Conservation (phyloP, 768 basidiomycete species). For the Hygrocybe punicea region DNA sequence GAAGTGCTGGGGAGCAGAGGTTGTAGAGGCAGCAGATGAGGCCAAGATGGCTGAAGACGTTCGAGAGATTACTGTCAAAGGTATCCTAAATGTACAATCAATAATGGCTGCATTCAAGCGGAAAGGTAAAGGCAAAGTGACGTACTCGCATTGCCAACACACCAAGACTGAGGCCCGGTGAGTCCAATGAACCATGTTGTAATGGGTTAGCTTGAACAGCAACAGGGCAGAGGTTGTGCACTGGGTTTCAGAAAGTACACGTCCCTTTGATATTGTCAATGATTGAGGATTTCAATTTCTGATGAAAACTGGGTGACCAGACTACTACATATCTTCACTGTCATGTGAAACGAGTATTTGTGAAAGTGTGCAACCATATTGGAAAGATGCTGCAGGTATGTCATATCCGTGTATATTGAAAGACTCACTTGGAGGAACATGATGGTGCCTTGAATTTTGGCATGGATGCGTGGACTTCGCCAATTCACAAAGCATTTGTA, state of each 20-base stretch:
- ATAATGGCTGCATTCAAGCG: conserved; percentile 30
- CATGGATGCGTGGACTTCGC: conserved; percentile 15
- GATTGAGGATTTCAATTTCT: conserved; percentile 31
- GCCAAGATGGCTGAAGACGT: conserved; percentile 3
- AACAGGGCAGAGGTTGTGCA: conserved; percentile 30
- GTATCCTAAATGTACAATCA: conserved; percentile 11
- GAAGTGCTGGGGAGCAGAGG: conserved; percentile 32
- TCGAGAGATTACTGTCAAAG: conserved; percentile 4
- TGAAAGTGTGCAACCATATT: conserved; percentile 14
- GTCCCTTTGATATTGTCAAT: conserved; percentile 32
- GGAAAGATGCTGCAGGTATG: conserved; percentile 23
- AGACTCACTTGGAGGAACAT: conserved; percentile 22
- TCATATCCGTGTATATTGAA: conserved; percentile 8
- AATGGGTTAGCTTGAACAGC: not conserved
- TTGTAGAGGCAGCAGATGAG: conserved; percentile 12
- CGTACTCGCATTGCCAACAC: conserved; percentile 27
- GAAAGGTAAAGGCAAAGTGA: conserved; percentile 28
- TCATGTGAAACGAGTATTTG: conserved; percentile 31
- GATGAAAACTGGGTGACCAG: conserved; percentile 36
- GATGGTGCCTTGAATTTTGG: conserved; percentile 30
- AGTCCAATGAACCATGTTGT: not conserved
- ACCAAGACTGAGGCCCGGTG: conserved; percentile 25
- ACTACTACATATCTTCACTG: conserved; percentile 32
- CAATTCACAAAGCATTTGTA: conserved; percentile 11
- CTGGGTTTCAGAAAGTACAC: conserved; percentile 33